These are phyloP conservation scores for Fusarium sp. DNA, from an alignment of 2,329 filamentous ascomycete species.

Conservation along the genomic window DNA sequence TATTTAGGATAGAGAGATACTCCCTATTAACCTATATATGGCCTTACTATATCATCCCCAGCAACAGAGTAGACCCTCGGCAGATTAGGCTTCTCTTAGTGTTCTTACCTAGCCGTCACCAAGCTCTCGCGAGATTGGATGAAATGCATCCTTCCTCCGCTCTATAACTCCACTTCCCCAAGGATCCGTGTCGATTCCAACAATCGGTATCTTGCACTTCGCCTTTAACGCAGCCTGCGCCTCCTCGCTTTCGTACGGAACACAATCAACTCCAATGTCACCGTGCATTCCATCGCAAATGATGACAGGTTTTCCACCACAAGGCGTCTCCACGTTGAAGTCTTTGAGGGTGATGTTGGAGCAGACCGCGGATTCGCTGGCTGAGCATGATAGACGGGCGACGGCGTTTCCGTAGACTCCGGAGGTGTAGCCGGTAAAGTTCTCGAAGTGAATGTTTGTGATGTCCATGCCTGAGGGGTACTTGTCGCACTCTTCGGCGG, in stretches of 20 bases:
- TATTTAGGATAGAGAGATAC: too few species aligned
- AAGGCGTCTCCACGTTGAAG: constrained; percentile 57
- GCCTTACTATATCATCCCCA: background rate
- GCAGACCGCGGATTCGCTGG: constrained; percentile 65
- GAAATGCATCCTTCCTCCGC: constrained; percentile 3
- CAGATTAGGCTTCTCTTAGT: background rate
- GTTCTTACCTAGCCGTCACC: background rate
- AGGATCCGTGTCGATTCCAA: constrained; percentile 4
- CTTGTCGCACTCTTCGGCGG: constrained; percentile 60
- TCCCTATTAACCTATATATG: too few species aligned
- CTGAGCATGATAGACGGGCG: constrained; percentile 66
- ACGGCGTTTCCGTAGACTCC: constrained; percentile 67
- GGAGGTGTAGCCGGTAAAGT: constrained; percentile 67
- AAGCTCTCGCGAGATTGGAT: constrained; percentile 4
- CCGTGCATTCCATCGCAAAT: constrained; percentile 32
- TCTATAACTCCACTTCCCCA: constrained; percentile 9
- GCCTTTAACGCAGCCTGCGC: constrained; percentile 3
- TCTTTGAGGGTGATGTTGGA: constrained; percentile 65
- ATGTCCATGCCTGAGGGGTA: constrained; percentile 70
- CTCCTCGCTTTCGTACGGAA: constrained; percentile 26
- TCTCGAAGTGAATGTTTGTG: constrained; percentile 69
- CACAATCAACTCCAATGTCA: constrained; percentile 27
- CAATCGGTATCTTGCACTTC: constrained; percentile 26
- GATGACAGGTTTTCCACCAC: constrained; percentile 17
- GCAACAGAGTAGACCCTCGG: background rate